Evolutionary conservation across 164 flowering plant genomes (phyloP).

Genomic region (Magnolia kwangsiensis): DNA sequence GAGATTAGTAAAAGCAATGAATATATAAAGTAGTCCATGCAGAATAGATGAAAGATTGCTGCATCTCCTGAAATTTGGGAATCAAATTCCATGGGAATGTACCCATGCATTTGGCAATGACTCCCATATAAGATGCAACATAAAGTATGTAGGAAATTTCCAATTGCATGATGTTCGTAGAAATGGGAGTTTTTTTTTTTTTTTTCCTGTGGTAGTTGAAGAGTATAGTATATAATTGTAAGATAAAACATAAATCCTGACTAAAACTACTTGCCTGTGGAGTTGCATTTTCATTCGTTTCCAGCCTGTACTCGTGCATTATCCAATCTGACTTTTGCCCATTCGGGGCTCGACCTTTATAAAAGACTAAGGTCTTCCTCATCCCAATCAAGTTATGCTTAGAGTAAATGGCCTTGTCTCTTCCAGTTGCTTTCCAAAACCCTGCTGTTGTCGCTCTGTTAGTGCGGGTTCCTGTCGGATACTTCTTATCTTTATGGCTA

Average conservation of each 20-base stretch:
- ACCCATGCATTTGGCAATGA: too few species aligned
- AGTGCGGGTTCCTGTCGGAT: slow-evolving; percentile 95
- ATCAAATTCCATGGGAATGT: too few species aligned
- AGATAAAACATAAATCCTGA: not conserved
- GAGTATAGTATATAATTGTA: too few species aligned
- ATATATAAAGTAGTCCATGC: too few species aligned
- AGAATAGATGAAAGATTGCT: too few species aligned
- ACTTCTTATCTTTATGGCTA: slow-evolving; percentile 97
- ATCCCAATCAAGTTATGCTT: slow-evolving; percentile 77
- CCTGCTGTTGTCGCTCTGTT: slow-evolving; percentile 97
- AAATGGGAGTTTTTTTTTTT: too few species aligned
- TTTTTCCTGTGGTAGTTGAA: too few species aligned
- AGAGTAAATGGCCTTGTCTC: slow-evolving; percentile 83
- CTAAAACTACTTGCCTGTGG: slow-evolving; percentile 62
- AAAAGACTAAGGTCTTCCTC: slow-evolving; percentile 92
- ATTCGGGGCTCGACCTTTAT: slow-evolving; percentile 93
- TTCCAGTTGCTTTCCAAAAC: slow-evolving; percentile 98
- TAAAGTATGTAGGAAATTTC: too few species aligned
- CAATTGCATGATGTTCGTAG: too few species aligned
- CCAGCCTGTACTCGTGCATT: slow-evolving; percentile 95
- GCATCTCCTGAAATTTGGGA: too few species aligned
- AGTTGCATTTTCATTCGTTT: slow-evolving; percentile 81
- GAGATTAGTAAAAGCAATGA: too few species aligned
- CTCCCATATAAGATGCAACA: too few species aligned
- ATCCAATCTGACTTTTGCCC: slow-evolving; percentile 97